Evolutionary conservation across 345 rosid genomes (phyloP).

Genomic region (Ailanthus altissimus): DNA sequence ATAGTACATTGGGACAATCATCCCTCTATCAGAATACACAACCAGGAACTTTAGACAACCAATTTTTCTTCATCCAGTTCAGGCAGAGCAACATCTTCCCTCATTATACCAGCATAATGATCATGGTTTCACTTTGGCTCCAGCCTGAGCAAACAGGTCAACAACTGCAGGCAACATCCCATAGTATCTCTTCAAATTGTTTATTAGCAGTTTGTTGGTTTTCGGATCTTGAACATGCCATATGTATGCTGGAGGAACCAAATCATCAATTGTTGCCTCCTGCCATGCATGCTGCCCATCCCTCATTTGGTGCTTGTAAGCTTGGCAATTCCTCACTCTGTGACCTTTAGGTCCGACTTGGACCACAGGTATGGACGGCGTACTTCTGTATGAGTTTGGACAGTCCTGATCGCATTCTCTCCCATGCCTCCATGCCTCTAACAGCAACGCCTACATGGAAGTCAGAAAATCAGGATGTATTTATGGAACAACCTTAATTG

Average conservation of each 20-base stretch:
- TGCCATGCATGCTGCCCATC: constrained; percentile 68
- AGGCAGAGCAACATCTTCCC: constrained; percentile 41
- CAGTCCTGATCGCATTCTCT: constrained; percentile 42
- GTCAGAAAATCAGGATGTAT: not conserved
- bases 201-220: constrained; percentile 33
- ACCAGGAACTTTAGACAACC: constrained; percentile 30
- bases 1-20: too few relatives aligned
- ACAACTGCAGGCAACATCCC: constrained; percentile 52
- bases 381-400: constrained; percentile 43
- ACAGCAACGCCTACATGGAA: constrained; percentile 29
- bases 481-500: not conserved
- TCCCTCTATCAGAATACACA: too few relatives aligned
- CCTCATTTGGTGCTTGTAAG: constrained; percentile 61
- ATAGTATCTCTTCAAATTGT: constrained; percentile 48
- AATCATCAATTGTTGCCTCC: constrained; percentile 50
- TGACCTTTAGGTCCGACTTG: constrained; percentile 59
- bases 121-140: constrained; percentile 38
- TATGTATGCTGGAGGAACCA: constrained; percentile 48
- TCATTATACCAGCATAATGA: constrained; percentile 39
- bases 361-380: constrained; percentile 53
- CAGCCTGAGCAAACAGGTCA: constrained; percentile 53
- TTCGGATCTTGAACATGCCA: constrained; percentile 42
- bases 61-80: constrained; percentile 38
- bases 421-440: constrained; percentile 47
- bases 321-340: constrained; percentile 48